Evolutionary conservation across 1,284 basidiomycete genomes (phyloP).

Genomic region (Megacollybia platyphylla): DNA sequence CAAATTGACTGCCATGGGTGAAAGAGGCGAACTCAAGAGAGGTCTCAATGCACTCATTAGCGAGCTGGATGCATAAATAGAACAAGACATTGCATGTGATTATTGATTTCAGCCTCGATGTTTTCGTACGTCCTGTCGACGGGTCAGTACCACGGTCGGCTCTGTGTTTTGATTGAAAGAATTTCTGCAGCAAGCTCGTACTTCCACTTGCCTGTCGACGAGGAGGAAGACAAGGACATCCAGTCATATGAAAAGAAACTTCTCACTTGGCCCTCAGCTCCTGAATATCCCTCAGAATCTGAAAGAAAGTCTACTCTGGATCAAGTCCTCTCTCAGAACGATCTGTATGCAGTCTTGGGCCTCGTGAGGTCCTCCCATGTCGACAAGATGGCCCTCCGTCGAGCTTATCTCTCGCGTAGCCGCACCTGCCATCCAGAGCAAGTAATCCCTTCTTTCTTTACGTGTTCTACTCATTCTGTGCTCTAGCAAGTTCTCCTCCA

Average conservation of each 20-base stretch:
- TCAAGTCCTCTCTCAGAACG: slow-evolving; percentile 45
- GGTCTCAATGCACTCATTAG: slow-evolving; percentile 45
- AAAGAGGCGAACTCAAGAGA: slow-evolving; percentile 64
- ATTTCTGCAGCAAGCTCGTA: slow-evolving; percentile 32
- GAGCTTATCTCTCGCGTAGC: slow-evolving; percentile 69
- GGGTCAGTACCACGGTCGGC: slow-evolving; percentile 19
- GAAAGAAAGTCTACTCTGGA: slow-evolving; percentile 26
- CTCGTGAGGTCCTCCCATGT: slow-evolving; percentile 34
- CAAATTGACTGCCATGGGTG: slow-evolving; percentile 78
- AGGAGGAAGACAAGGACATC: slow-evolving; percentile 34
- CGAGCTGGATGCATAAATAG: slow-evolving; percentile 24
- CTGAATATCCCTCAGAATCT: not conserved
- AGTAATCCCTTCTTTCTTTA: slow-evolving; percentile 14
- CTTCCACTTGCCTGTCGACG: slow-evolving; percentile 51
- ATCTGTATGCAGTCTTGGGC: slow-evolving; percentile 66
- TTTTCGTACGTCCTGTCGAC: slow-evolving; percentile 43
- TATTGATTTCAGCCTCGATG: slow-evolving; percentile 15
- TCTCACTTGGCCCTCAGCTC: slow-evolving; percentile 25
- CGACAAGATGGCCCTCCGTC: slow-evolving; percentile 54
- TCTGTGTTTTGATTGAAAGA: not conserved
- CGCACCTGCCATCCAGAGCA: slow-evolving; percentile 78
- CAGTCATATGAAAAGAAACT: slow-evolving; percentile 29
- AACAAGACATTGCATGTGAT: not conserved
- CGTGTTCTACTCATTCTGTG: slow-evolving; percentile 6
- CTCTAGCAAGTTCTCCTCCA: slow-evolving; percentile 60